phyloP scores from a whole-genome alignment of 1,284 basidiomycete genomes.

The Moesziomyces antarcticus region DNA sequence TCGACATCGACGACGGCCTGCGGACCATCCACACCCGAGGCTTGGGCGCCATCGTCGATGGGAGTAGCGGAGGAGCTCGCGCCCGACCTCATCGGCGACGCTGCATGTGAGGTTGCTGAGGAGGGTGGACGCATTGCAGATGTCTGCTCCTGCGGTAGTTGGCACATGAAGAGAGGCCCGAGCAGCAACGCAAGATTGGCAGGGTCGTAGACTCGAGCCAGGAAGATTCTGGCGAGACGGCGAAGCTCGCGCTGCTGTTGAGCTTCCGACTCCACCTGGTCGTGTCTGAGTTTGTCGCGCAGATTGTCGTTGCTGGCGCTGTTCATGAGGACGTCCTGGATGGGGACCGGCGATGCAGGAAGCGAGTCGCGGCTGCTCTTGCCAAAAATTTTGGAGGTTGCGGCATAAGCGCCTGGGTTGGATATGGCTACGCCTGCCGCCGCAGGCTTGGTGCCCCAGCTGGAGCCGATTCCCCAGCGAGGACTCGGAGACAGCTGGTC shows the following conservation, averaged over 20 bases:
- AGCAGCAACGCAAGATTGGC: conserved; percentile 40
- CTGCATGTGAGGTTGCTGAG: conserved; percentile 1
- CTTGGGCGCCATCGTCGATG: not conserved
- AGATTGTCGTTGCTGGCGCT: conserved; percentile 39
- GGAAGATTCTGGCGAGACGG: conserved; percentile 27
- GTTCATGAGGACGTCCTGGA: conserved; percentile 37
- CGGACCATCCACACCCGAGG: not conserved
- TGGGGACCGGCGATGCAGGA: conserved; percentile 6
- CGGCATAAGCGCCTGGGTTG: conserved; percentile 16
- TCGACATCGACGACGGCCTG: conserved; percentile 16
- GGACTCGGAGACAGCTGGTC: conserved; percentile 56
- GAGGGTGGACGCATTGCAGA: conserved; percentile 1
- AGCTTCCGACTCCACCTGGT: conserved; percentile 7
- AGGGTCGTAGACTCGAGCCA: conserved; percentile 35
- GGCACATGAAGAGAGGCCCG: conserved; percentile 49
- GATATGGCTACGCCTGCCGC: conserved; percentile 33
- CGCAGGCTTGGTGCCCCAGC: conserved; percentile 45
- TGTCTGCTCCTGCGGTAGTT: conserved; percentile 30
- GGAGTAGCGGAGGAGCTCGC: conserved; percentile 1
- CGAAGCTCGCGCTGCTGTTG: conserved; percentile 38
- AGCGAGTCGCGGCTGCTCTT: conserved; percentile 35
- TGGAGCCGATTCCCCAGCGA: conserved; percentile 60
- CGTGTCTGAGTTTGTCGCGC: conserved; percentile 12
- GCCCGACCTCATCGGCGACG: not conserved
- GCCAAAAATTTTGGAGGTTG: conserved; percentile 44